phyloP scores from a whole-genome alignment of 441 rosid species.

The Aquilaria agallochum region DNA sequence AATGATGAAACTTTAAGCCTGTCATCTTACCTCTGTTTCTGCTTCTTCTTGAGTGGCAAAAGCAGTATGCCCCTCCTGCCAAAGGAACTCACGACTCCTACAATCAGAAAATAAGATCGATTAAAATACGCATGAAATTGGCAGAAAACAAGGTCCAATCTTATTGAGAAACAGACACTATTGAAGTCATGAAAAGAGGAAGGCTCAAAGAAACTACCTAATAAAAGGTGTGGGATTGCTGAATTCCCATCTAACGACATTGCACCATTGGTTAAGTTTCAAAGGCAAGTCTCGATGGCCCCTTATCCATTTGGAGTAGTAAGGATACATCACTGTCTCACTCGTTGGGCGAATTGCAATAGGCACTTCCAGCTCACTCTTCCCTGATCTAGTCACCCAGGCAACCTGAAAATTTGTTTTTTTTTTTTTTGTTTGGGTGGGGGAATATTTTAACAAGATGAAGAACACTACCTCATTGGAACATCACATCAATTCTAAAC shows the following conservation, averaged over 20 bases:
- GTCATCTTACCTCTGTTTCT: conserved; percentile 69
- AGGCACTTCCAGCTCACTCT: conserved; percentile 89
- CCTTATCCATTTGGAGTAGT: conserved; percentile 94
- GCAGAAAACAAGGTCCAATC: background rate
- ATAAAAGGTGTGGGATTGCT: conserved; percentile 99
- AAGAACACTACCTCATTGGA: too few relatives aligned
- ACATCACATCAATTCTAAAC: too few relatives aligned
- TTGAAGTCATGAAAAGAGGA: background rate
- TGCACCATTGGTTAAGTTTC: conserved; percentile 99
- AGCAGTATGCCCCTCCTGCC: conserved; percentile 99
- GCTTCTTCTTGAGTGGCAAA: conserved; percentile 92
- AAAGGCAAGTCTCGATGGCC: conserved; percentile 98
- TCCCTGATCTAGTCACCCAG: conserved; percentile 97
- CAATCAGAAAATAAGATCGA: conserved; percentile 18
- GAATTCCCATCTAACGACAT: conserved; percentile 99
- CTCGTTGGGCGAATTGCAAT: conserved; percentile 98
- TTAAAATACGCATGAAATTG: background rate
- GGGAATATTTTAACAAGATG: too few relatives aligned
- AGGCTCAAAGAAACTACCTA: conserved; percentile 42
- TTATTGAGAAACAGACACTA: background rate
- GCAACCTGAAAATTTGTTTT: conserved; percentile 61
- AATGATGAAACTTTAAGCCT: conserved; percentile 10
- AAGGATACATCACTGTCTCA: conserved; percentile 99
- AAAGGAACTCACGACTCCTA: conserved; percentile 98
- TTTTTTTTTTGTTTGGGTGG: too few relatives aligned